Evolutionary conservation across 495 filamentous ascomycete genomes (phyloP), one percentile per base, ranked within the genome.

Genomic region (Aspergillus diversus): DNA sequence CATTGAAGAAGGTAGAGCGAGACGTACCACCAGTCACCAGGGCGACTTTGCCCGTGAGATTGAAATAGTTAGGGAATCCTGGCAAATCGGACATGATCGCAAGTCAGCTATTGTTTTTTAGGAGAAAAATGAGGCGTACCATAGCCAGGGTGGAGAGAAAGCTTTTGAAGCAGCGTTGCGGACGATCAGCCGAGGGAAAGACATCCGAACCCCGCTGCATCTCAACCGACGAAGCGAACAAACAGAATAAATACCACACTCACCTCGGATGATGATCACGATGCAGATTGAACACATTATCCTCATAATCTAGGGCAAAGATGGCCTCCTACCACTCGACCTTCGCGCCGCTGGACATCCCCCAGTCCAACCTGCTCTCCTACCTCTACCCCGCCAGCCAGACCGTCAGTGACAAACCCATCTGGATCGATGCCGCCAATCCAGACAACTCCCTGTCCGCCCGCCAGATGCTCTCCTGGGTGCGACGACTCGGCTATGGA

Each of bases 21-120:
- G 46, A 49, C 47, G 5, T 34, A 61, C 93, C 93, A 43, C 93
- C 93, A 3, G 92, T 96, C 12, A 97, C 87, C 56, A 97, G 89
- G 61, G 90, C 92, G 37, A 96, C 89, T 75, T 97, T 96, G 65
- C 92, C 92, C 61, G 92, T 86, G 70, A 97, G 86, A 53, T 89
- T 91, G 84, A 97, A 97, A 76, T 95, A 87, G 73, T 79, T 84
- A 13, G 79, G 72, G 78, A 92, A 93, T 73, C 90, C 84, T 43
- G 59, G 59, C 9, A 61, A 48, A 21, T 61, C 59, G 5, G 59
- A 61, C 59, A 61, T 61, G 39, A 3, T 61, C 1, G 7, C 7
- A 47, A 4, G 55, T 27, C 15, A 35, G 15, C 7, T 33, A 52
- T 33, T 16, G 27, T 27, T 49, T 4, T 17, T 6, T 21, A 17